Evolutionary conservation across 2,329 filamentous ascomycete species (phyloP), one percentile per base, ranked within the genome.

Genomic region (Macrophomina tecta): DNA sequence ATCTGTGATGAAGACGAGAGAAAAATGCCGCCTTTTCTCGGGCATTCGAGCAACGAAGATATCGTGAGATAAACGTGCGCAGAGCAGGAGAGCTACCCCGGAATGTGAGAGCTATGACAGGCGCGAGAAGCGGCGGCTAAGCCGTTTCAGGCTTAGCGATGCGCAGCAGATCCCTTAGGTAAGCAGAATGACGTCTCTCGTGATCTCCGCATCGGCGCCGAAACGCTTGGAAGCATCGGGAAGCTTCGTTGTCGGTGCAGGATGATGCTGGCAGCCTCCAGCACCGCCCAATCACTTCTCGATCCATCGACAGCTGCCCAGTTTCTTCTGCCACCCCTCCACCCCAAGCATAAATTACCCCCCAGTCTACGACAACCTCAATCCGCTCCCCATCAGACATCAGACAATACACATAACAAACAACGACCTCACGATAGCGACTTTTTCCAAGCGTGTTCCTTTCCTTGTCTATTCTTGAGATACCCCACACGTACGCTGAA

Each of bases 201-300:
- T 46, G 40, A 46, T 60, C 14, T 45, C 5, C 38, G 40, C 40
- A 34, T 60, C 56, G 56, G 56, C 40, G 56, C 56, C 56, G 56
- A 60, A 60, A 48, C 1, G 38, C 62, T 64, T 65, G 62, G 62
- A 65, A 65, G 49, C 49, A 42, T 65, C 62, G 49, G 49, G 62
- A 65, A 65, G 51, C 62, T 65, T 65, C 62, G 49, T 38, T 34
- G 12, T 16, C 16, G 16, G n/a, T 45, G 38, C 49, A 28, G 49
- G 62, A 65, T 65, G 18, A 65, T 65, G 49, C 51, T 65, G 30
- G 62, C 40, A 34, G 16, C 49, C 28, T 32, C 61, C 14, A 53
- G 61, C 49, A 5, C 11, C 52, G 18, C 60, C 52, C 45, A 65
- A 49, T 56, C 52, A 48, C 28, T 16, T 48, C 63, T 32, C 30